Evolutionary conservation across 164 flowering plant genomes (phyloP).

Genomic region (Malania oleifera): DNA sequence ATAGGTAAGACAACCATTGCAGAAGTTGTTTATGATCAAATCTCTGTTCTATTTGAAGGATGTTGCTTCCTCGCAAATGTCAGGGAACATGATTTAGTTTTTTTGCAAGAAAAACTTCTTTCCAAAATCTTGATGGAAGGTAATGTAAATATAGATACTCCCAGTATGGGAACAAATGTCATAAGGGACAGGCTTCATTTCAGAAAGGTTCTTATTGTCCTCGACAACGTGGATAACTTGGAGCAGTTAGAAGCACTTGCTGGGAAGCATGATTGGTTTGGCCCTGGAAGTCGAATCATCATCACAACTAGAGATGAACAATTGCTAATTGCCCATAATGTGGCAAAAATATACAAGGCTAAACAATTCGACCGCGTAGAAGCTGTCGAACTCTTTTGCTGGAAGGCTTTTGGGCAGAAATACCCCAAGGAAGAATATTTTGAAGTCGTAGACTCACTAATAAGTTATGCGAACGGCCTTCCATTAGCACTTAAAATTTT

Average conservation of each 20-base stretch:
- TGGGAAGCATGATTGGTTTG: background rate
- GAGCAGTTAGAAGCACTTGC: background rate
- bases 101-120: background rate
- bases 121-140: background rate
- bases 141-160: background rate
- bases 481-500: background rate
- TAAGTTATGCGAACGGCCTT: background rate
- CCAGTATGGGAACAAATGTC: background rate
- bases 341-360: background rate
- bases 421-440: constrained; percentile 6
- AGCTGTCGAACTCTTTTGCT: no score
- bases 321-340: no score
- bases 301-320: no score
- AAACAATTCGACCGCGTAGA: background rate
- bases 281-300: background rate
- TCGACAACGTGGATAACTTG: constrained; percentile 1
- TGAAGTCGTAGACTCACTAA: background rate
- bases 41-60: no score
- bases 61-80: background rate
- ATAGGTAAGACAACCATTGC: no score
- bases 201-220: background rate
- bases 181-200: background rate
- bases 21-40: no score
- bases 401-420: constrained; percentile 5
- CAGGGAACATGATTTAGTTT: background rate